Conservation (phyloP, 192 early-diverging fungal species). For the Anaeromyces robustus region DNA sequence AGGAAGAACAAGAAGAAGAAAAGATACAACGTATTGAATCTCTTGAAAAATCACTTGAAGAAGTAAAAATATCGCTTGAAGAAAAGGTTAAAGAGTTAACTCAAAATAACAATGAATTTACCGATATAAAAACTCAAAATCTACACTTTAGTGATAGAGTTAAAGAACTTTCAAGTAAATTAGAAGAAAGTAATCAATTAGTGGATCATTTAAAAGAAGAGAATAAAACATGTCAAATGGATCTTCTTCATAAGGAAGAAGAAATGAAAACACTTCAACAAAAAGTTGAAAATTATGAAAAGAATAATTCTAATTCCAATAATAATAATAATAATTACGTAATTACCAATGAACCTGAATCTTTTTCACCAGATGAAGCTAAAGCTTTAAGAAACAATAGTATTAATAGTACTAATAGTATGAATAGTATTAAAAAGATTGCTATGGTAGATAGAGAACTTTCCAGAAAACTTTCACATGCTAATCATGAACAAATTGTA, state of each 20-base stretch:
- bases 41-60: neutral
- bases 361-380: neutral
- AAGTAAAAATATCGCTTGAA: neutral
- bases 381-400: too few species aligned
- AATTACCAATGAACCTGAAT: neutral
- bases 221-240: neutral
- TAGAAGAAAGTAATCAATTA: neutral
- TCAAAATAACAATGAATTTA: neutral
- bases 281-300: neutral
- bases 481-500: neutral
- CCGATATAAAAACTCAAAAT: neutral
- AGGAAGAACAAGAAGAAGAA: neutral
- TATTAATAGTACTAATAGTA: too few species aligned
- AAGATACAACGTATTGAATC: neutral
- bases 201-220: neutral
- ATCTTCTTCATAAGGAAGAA: neutral
- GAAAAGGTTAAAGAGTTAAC: neutral
- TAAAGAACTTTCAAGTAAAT: neutral
- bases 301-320: neutral
- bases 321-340: neutral
- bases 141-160: neutral
- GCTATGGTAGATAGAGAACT: neutral
- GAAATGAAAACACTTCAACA: neutral
- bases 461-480: neutral
- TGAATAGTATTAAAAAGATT: neutral